A percentile compares a stretch with the other conserved stretches of the same genome.
Evolutionary conservation across 495 filamentous ascomycete species (phyloP).

Genomic region (Clohesyomyces aquaticus): DNA sequence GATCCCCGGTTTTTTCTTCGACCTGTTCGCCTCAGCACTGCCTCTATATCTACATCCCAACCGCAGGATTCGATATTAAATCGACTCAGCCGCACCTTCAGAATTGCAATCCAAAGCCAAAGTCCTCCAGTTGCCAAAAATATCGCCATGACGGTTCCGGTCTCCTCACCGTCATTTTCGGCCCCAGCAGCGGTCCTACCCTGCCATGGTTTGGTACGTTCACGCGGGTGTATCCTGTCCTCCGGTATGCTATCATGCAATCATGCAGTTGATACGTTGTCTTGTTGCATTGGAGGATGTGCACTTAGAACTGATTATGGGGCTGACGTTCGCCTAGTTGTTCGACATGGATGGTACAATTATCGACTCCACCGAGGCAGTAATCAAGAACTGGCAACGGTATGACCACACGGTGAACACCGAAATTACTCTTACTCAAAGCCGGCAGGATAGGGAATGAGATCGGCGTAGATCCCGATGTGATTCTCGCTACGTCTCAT

Average conservation of each 20-base stretch:
- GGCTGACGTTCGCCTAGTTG: slow-evolving; percentile 47
- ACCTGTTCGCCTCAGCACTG: neutral
- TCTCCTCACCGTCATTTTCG: slow-evolving; percentile 53
- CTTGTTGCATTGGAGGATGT: neutral
- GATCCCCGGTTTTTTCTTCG: neutral
- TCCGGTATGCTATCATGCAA: neutral
- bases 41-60: neutral
- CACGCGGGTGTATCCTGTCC: neutral
- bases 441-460: slow-evolving; percentile 74
- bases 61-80: neutral
- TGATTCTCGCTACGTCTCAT: slow-evolving; percentile 86
- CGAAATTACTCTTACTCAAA: no score
- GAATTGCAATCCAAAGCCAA: neutral
- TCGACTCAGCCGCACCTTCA: neutral
- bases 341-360: slow-evolving; percentile 93
- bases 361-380: slow-evolving; percentile 78
- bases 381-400: slow-evolving; percentile 91
- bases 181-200: slow-evolving; percentile 61
- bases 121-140: neutral
- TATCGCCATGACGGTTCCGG: slow-evolving; percentile 30
- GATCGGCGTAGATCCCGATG: slow-evolving; percentile 76
- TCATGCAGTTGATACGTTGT: neutral
- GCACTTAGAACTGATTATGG: neutral
- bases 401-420: no score
- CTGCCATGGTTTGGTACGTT: slow-evolving; percentile 66